Evolutionary conservation across 106 monocot genomes (phyloP), one percentile per base, ranked within the genome.

Genomic region (Vanilla planifolia): DNA sequence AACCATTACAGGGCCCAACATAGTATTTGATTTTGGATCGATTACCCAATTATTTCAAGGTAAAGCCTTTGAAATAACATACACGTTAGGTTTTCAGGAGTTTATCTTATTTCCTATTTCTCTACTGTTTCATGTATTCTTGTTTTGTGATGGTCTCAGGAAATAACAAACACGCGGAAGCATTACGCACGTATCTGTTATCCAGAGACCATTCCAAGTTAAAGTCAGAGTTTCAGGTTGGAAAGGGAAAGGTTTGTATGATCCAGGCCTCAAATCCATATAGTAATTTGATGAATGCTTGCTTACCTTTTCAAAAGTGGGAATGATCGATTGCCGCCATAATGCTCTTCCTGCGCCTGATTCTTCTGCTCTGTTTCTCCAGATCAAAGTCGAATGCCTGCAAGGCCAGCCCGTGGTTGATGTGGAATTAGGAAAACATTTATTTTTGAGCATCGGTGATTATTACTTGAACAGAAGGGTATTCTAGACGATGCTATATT

Each of bases 381-480:
- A 95, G 94, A 81, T 95, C 34, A 86, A 61, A 68, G 80, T 96
- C 11, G 73, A 69, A 17, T 81, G 72, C 70, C 50, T 96, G 26
- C 67, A 79, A 23, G 70, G 66, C 42, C 84, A 39, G 35, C 90
- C 95, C 21, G 41, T 63, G 0, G 68, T 87, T 25, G 81, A 77
- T 27, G 24, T 91, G 26, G 67, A 65, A 30, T 35, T 87, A 17
- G 90, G 86, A 33, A 74, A 75, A 43, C 90, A 96, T 70, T 51
- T 96, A 13, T 90, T 91, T 67, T 57, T 90, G 1, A 81, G 83
- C 33, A 74, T 59, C 27, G 95, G 78, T 6, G 90, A 96, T 75
- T 81, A 61, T 45, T 67, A 67, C 34, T 48, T 77, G 69, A 84
- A 60, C 33, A 77, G 50, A 61, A 30, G 43, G 1, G 30, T 27